phyloP scores from a whole-genome alignment of 1,284 basidiomycete genomes.

The Fistulinella cinereoalba region DNA sequence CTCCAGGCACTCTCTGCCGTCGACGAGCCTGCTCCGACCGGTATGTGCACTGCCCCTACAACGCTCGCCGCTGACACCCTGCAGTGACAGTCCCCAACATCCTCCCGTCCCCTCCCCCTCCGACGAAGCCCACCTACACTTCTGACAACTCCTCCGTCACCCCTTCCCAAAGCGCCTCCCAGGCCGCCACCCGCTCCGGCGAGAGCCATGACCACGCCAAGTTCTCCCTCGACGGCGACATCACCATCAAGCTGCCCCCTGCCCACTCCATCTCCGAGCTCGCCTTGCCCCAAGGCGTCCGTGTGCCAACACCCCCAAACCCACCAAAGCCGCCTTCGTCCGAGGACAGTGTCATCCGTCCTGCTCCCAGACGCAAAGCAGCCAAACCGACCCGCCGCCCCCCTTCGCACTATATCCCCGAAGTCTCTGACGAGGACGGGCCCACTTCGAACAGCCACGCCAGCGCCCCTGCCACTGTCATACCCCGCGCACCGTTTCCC shows the following conservation, averaged over 20 bases:
- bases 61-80: too few species aligned
- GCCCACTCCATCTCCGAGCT: slow-evolving; percentile 56
- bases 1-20: slow-evolving; percentile 33
- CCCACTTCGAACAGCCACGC: not conserved
- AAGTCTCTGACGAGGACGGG: slow-evolving; percentile 36
- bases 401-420: slow-evolving; percentile 44
- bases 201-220: too few species aligned
- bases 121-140: too few species aligned
- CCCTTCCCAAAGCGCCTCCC: slow-evolving; percentile 67
- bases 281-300: slow-evolving; percentile 35
- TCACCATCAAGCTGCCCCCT: too few species aligned
- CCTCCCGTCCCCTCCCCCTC: too few species aligned
- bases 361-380: slow-evolving; percentile 15
- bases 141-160: slow-evolving; percentile 54
- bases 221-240: slow-evolving; percentile 7
- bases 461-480: not conserved
- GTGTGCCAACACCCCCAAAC: not conserved
- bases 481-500: slow-evolving; percentile 1
- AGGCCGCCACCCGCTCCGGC: slow-evolving; percentile 31
- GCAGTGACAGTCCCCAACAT: not conserved
- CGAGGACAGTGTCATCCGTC: too few species aligned
- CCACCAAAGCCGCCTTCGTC: too few species aligned
- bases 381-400: slow-evolving; percentile 19
- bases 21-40: too few species aligned
- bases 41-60: too few species aligned